These are phyloP conservation scores for Magnaporthiopsis rhizophila DNA, from an alignment of 2,329 filamentous ascomycete species.

Conservation along the genomic window DNA sequence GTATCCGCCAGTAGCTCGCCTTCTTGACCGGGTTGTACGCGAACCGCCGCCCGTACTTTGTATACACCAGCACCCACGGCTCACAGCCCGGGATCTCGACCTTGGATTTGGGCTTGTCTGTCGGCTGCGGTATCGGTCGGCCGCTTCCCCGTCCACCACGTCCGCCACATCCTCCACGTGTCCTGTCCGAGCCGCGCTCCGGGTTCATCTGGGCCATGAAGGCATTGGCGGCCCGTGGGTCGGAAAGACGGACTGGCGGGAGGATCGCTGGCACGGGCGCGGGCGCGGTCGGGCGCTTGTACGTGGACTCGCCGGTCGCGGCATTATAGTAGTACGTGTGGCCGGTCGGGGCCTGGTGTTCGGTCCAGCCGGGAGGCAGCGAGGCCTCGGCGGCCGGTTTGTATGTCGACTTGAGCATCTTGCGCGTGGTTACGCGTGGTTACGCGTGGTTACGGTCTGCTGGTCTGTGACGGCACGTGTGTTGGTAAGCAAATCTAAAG, in stretches of 20 bases:
- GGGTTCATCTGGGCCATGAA: constrained; percentile 48
- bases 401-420: constrained; percentile 74
- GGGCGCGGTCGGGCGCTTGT: constrained; percentile 57
- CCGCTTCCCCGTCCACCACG: constrained; percentile 48
- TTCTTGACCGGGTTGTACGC: constrained; percentile 83
- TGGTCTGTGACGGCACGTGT: neutral
- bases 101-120: constrained; percentile 75
- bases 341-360: constrained; percentile 81
- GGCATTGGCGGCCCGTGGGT: constrained; percentile 51
- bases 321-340: constrained; percentile 86
- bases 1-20: constrained; percentile 91
- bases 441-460: too few relatives aligned
- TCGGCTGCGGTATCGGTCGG: constrained; percentile 57
- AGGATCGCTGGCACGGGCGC: constrained; percentile 20
- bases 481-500: too few relatives aligned
- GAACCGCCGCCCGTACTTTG: constrained; percentile 81
- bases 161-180: constrained; percentile 37
- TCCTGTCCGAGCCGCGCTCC: constrained; percentile 24
- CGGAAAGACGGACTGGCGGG: constrained; percentile 33
- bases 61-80: constrained; percentile 89
- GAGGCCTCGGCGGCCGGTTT: constrained; percentile 37
- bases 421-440: neutral
- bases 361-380: constrained; percentile 78
- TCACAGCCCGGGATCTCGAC: constrained; percentile 70
- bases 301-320: constrained; percentile 77